A percentile compares a stretch with the other conserved stretches of the same genome.
Conservation (phyloP, 371 early-diverging fungal genomes). For the Sanchytrium tribonematis region DNA sequence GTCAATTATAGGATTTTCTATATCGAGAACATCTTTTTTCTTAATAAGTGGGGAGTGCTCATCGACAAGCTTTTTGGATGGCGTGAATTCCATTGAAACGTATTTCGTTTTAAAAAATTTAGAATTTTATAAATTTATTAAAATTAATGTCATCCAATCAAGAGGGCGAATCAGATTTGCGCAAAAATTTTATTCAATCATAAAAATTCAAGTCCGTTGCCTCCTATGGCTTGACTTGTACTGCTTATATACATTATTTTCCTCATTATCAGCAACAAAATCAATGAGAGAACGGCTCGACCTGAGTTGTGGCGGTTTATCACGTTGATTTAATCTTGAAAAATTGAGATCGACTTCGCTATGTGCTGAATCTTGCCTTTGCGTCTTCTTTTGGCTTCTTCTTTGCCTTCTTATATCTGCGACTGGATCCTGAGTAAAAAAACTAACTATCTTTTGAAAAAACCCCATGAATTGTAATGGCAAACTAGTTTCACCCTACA, state of each 20-base stretch:
- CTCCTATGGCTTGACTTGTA: neutral
- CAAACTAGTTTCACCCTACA: too few relatives aligned
- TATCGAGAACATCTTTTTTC: too few relatives aligned
- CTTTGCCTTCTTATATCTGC: neutral
- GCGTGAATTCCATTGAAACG: too few relatives aligned
- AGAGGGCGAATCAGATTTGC: too few relatives aligned
- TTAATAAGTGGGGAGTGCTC: neutral
- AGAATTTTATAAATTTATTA: too few relatives aligned
- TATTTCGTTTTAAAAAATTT: too few relatives aligned
- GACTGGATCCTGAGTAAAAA: neutral
- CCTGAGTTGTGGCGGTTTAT: neutral
- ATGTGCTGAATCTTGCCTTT: neutral
- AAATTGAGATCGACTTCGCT: neutral
- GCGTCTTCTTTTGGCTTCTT: neutral
- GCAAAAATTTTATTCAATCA: too few relatives aligned
- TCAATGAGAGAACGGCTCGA: neutral
- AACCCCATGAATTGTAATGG: neutral
- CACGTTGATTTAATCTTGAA: neutral
- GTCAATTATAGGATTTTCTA: neutral
- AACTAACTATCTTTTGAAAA: neutral
- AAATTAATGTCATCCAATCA: too few relatives aligned
- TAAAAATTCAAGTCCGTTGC: too few relatives aligned
- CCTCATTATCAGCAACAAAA: neutral
- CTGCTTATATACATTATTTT: neutral
- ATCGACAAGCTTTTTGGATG: too few relatives aligned